These are phyloP conservation scores for Cucumis melo DNA, from an alignment of 306 rosid genomes.

Conservation along the genomic window DNA sequence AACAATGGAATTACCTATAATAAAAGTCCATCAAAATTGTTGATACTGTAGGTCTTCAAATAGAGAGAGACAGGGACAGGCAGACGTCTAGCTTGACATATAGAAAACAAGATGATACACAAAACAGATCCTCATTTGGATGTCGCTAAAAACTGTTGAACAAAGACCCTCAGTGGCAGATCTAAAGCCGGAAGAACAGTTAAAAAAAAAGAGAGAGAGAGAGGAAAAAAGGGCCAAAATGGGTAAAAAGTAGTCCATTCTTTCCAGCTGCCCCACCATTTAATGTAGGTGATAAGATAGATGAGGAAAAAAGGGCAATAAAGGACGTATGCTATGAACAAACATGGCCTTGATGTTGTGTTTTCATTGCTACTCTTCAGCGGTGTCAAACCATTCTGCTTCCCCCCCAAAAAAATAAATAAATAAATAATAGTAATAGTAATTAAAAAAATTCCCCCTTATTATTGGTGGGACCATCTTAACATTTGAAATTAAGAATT, in stretches of 20 bases:
- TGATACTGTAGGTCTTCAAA: background rate
- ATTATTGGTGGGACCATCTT: background rate
- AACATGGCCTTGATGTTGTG: conserved; percentile 11
- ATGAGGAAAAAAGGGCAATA: conserved; percentile 18
- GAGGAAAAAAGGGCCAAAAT: conserved; percentile 4
- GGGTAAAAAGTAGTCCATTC: conserved; percentile 10
- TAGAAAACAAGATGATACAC: background rate
- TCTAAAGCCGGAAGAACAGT: background rate
- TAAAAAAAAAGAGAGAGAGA: background rate
- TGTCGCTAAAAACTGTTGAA: background rate
- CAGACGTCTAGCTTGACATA: background rate
- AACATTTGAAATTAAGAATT: background rate
- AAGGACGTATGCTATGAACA: conserved; percentile 26
- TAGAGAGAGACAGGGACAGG: background rate
- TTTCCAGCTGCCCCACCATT: conserved; percentile 25
- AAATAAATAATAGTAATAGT: background rate
- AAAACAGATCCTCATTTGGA: background rate
- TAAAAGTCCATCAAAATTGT: background rate
- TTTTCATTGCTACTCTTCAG: conserved; percentile 21
- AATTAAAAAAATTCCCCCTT: background rate
- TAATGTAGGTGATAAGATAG: conserved; percentile 41
- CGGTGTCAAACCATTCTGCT: conserved; percentile 28
- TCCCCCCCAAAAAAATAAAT: background rate
- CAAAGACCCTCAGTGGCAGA: background rate
- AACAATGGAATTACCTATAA: background rate